Evolutionary conservation across 2,329 filamentous ascomycete genomes (phyloP), one percentile per base, ranked within the genome.

Genomic region (Nannizzia gypsea): DNA sequence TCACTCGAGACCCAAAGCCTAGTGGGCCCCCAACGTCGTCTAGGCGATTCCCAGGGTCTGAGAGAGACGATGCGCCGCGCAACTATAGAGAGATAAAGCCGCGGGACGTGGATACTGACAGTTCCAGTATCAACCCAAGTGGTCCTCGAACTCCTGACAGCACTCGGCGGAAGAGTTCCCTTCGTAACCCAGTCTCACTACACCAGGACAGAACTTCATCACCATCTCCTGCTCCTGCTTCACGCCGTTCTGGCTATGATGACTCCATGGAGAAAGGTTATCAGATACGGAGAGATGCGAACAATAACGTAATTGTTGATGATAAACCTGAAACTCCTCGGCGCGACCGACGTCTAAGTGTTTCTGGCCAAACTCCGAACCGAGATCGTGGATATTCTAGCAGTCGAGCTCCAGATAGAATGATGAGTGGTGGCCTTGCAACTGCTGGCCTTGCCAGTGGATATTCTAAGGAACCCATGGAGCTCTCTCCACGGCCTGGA

Each of bases 201-300:
- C 78, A 80, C 63, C 80, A 80, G 62, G 75, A 76, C 17, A 69
- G 78, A 50, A 71, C 74, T 44, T 5, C 44, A 1, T 50, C 44
- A 36, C 31, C 31, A 36, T 36, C 31, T 1, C 31, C 31, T 11
- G 31, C 31, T 50, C 76, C 71, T 64, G 75, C 69, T 48, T 69
- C 71, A 4, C 71, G 76, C 62, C 71, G 71, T 17, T 74, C 78
- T 44, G 74, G 77, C 8, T 74, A 77, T 61, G 74, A 76, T 22
- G 73, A 75, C 56, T 72, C 71, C 38, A 72, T 71, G 59, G 73
- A 76, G 57, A 71, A 71, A 65, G 46, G 55, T 13, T 62, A 61
- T 57, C 59, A 56, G 9, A 55, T 60, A 56, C 24, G 46, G 5
- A 57, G 59, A 36, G 62, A 61, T n/a, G 34, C 20, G 17, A 48